Conservation (phyloP, 164 flowering plant species). For the Akebia trifoliata region DNA sequence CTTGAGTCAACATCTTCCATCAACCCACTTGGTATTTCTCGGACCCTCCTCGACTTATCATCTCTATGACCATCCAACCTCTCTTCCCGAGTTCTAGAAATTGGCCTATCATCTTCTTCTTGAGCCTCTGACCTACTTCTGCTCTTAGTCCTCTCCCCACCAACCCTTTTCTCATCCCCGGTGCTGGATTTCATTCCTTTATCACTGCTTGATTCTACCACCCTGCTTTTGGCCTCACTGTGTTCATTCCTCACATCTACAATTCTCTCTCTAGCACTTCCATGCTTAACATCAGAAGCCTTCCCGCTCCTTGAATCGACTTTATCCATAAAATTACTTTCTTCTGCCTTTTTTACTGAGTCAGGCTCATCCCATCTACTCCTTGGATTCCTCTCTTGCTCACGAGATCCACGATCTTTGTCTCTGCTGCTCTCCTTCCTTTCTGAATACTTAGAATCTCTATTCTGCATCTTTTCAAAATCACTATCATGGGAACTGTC, state of each 20-base stretch:
- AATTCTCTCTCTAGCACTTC: conserved; percentile 44
- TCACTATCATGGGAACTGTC: conserved; percentile 48
- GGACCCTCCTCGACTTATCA: conserved; percentile 24
- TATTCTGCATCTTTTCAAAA: conserved; percentile 41
- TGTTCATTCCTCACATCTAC: conserved; percentile 33
- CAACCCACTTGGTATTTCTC: conserved; percentile 20
- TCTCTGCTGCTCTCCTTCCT: conserved; percentile 60
- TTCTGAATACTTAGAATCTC: conserved; percentile 52
- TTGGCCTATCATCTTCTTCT: conserved; percentile 48
- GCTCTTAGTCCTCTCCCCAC: conserved; percentile 51
- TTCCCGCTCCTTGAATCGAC: conserved; percentile 45
- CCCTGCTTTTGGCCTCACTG: conserved; percentile 42
- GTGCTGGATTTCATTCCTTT: conserved; percentile 40
- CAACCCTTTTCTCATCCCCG: conserved; percentile 60
- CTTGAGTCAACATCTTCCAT: conserved; percentile 24
- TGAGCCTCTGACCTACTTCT: conserved; percentile 41
- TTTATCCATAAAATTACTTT: conserved; percentile 36
- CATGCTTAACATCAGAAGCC: conserved; percentile 49
- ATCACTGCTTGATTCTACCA: conserved; percentile 39
- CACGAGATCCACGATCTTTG: conserved; percentile 53
- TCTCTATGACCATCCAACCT: conserved; percentile 27
- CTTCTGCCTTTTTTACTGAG: conserved; percentile 35
- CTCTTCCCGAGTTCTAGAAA: conserved; percentile 42
- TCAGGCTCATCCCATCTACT: conserved; percentile 84
- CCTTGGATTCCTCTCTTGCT: conserved; percentile 39